phyloP scores from a whole-genome alignment of 148 eudicot genomes.

The Cornus controversa region DNA sequence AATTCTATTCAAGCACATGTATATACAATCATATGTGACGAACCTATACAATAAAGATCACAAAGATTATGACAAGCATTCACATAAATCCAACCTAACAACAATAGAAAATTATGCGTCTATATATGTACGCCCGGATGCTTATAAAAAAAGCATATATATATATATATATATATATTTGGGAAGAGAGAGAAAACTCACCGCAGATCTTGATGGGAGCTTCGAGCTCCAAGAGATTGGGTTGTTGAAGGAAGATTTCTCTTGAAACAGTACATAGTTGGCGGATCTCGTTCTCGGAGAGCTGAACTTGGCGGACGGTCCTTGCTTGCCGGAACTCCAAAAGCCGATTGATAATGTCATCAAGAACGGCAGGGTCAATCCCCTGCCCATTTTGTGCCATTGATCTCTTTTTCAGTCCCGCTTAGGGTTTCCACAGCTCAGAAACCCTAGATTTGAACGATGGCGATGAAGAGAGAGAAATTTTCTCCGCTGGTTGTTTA shows the following conservation, averaged over 20 bases:
- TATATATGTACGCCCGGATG: too few relatives aligned
- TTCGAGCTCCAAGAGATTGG: slow-evolving; percentile 70
- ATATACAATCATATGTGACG: neutral
- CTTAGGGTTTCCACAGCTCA: slow-evolving; percentile 1
- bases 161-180: neutral
- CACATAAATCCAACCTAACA: neutral
- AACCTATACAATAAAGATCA: neutral
- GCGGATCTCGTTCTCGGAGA: slow-evolving; percentile 75
- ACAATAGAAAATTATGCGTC: neutral
- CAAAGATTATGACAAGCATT: neutral
- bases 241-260: slow-evolving; percentile 62
- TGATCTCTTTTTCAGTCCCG: neutral
- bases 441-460: slow-evolving; percentile 14
- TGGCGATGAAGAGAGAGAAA: neutral
- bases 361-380: slow-evolving; percentile 58
- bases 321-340: slow-evolving; percentile 59
- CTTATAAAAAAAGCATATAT: neutral
- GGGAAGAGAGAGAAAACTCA: slow-evolving; percentile 4
- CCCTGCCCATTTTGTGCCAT: slow-evolving; percentile 36
- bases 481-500: too few relatives aligned
- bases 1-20: neutral
- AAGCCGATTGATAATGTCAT: slow-evolving; percentile 60
- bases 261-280: slow-evolving; percentile 60
- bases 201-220: slow-evolving; percentile 90
- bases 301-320: slow-evolving; percentile 62